Conservation (phyloP, 1,284 basidiomycete genomes). For the Omphalotus olearius region DNA sequence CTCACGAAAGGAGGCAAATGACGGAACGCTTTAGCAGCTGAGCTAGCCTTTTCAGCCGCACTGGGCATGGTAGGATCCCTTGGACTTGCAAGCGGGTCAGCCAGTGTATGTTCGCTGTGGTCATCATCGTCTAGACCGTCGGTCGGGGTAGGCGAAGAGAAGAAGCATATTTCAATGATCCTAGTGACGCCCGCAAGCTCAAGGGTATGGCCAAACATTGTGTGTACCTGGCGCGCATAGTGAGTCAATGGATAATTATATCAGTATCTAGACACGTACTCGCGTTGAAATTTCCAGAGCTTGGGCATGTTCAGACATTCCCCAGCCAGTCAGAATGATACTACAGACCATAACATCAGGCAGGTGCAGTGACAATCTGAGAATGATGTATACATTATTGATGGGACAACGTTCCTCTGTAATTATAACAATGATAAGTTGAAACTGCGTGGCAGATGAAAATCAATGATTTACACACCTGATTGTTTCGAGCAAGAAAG, state of each 20-base stretch:
- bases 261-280: conserved; percentile 31
- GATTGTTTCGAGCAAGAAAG: conserved; percentile 79
- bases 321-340: conserved; percentile 90
- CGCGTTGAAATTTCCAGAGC: conserved; percentile 80
- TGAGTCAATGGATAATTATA: conserved; percentile 6
- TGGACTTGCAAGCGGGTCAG: conserved; percentile 30
- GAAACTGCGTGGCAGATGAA: conserved; percentile 3
- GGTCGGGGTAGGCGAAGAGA: conserved; percentile 31
- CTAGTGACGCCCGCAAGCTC: conserved; percentile 83
- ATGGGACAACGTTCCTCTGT: conserved; percentile 80
- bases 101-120: conserved; percentile 63
- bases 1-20: conserved; percentile 85
- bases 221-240: conserved; percentile 59
- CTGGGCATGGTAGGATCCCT: conserved; percentile 17
- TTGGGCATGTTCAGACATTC: conserved; percentile 90
- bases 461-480: conserved; percentile 31
- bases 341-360: conserved; percentile 32
- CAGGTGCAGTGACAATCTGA: neutral
- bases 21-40: conserved; percentile 64
- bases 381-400: conserved; percentile 59
- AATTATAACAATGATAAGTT: neutral
- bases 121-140: conserved; percentile 39
- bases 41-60: conserved; percentile 15
- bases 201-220: conserved; percentile 80
- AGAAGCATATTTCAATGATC: conserved; percentile 86